Percentiles rank a stretch among this genome's conserved stretches.
Conservation (phyloP, 805 yeast species). For the Ogataea dorogensis region DNA sequence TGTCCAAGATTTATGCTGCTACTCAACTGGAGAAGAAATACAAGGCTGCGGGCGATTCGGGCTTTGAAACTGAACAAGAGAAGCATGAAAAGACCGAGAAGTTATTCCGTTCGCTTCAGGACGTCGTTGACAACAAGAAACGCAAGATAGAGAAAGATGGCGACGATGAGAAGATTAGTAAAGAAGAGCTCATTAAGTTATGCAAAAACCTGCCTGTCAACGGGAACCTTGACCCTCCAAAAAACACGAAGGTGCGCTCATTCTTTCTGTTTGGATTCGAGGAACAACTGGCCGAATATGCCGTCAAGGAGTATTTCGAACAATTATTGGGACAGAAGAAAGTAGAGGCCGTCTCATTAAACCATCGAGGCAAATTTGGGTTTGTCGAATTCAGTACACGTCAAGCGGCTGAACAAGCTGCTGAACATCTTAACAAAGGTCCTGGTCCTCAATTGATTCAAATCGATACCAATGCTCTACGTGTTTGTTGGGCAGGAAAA, state of each 20-base stretch:
- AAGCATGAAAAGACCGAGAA: conserved; percentile 41
- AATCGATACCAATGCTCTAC: conserved; percentile 42
- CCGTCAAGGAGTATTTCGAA: conserved; percentile 50
- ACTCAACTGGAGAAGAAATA: conserved; percentile 39
- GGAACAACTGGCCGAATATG: conserved; percentile 63
- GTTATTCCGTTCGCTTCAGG: conserved; percentile 37
- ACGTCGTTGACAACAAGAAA: conserved; percentile 3
- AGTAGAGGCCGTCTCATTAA: conserved; percentile 47
- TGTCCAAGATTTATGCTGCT: conserved; percentile 57
- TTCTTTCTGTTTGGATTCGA: conserved; percentile 77
- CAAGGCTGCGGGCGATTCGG: conserved; percentile 28
- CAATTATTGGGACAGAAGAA: conserved; percentile 22
- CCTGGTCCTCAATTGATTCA: conserved; percentile 29
- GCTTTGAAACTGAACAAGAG: conserved; percentile 22
- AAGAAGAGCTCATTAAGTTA: conserved; percentile 49
- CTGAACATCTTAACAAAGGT: conserved; percentile 22
- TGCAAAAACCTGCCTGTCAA: conserved; percentile 66
- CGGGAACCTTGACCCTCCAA: conserved; percentile 49
- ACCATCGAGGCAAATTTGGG: conserved; percentile 63
- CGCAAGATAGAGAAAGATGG: conserved; percentile 19
- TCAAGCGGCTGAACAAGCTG: conserved; percentile 48
- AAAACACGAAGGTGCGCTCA: conserved; percentile 44
- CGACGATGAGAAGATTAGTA: conserved; percentile 18
- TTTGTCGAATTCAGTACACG: conserved; percentile 54
- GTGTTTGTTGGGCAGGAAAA: conserved; percentile 57